Evolutionary conservation across 2,329 filamentous ascomycete genomes (phyloP).

Genomic region (Aspergillus texensis): DNA sequence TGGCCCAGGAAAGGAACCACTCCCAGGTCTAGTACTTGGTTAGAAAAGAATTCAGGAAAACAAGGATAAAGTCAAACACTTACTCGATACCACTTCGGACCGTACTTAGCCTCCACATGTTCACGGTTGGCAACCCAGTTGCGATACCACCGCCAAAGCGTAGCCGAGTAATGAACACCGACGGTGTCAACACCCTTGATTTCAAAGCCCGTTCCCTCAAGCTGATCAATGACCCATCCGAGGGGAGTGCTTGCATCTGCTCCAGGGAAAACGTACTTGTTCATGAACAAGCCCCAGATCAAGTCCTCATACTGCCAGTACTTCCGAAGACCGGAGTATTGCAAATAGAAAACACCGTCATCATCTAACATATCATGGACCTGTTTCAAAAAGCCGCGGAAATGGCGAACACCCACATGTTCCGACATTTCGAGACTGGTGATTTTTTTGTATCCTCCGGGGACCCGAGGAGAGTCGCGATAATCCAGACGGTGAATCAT

Average conservation of each 20-base stretch:
- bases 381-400: conserved; percentile 78
- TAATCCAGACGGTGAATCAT: conserved; percentile 96
- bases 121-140: conserved; percentile 96
- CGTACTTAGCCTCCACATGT: conserved; percentile 93
- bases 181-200: conserved; percentile 91
- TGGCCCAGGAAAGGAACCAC: conserved; percentile 86
- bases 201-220: conserved; percentile 87
- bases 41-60: not conserved
- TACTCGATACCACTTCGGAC: conserved; percentile 91
- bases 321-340: conserved; percentile 92
- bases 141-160: conserved; percentile 96
- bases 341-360: conserved; percentile 92
- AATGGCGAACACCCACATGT: conserved; percentile 93
- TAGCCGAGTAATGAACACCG: conserved; percentile 95
- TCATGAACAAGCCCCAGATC: conserved; percentile 98
- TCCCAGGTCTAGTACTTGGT: conserved; percentile 73
- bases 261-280: conserved; percentile 98
- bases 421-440: conserved; percentile 98
- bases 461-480: conserved; percentile 82
- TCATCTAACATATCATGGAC: conserved; percentile 95
- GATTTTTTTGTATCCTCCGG: conserved; percentile 87
- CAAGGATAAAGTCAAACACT: conserved; percentile 42
- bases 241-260: conserved; percentile 94
- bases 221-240: conserved; percentile 78
- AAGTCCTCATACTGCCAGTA: conserved; percentile 97